phyloP scores from a whole-genome alignment of 371 early-diverging fungal genomes.

The Fennellomyces sp. region DNA sequence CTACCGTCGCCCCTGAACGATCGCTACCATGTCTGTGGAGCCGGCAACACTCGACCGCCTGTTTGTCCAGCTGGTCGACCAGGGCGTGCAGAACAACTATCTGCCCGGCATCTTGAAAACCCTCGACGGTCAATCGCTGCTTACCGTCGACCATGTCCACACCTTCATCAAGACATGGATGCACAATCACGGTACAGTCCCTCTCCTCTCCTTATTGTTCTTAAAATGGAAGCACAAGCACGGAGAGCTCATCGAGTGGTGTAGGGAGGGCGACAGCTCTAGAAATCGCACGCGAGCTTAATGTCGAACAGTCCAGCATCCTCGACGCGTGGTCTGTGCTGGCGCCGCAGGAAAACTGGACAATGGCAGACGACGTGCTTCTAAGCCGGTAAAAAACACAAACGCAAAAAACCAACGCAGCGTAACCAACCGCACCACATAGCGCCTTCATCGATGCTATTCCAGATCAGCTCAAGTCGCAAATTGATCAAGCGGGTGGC shows the following conservation, averaged over 20 bases:
- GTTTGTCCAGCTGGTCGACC: constrained; percentile 17
- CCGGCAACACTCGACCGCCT: constrained; percentile 6
- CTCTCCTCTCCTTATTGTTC: neutral
- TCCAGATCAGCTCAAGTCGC: neutral
- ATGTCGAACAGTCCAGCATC: constrained; percentile 12
- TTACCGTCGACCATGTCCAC: constrained; percentile 8
- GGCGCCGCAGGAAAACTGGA: constrained; percentile 15
- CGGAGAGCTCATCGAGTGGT: neutral
- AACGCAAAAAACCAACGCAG: neutral
- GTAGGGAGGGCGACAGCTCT: constrained; percentile 17
- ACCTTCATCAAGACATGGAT: neutral
- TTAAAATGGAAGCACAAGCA: constrained; percentile 3
- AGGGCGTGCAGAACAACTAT: constrained; percentile 10
- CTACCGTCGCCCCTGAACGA: neutral
- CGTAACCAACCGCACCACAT: too few species aligned
- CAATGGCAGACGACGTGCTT: constrained; percentile 16
- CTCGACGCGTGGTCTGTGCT: constrained; percentile 16
- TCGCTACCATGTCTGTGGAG: constrained; percentile 1
- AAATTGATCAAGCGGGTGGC: constrained; percentile 11
- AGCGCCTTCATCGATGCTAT: constrained; percentile 5
- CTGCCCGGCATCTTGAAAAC: constrained; percentile 12
- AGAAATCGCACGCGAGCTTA: constrained; percentile 13
- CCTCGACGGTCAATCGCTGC: constrained; percentile 12
- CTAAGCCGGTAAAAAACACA: constrained; percentile 11
- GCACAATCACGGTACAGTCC: constrained; percentile 4